Conservation (phyloP, 257 asterid genomes). For the Solanum megistacrolobum region DNA sequence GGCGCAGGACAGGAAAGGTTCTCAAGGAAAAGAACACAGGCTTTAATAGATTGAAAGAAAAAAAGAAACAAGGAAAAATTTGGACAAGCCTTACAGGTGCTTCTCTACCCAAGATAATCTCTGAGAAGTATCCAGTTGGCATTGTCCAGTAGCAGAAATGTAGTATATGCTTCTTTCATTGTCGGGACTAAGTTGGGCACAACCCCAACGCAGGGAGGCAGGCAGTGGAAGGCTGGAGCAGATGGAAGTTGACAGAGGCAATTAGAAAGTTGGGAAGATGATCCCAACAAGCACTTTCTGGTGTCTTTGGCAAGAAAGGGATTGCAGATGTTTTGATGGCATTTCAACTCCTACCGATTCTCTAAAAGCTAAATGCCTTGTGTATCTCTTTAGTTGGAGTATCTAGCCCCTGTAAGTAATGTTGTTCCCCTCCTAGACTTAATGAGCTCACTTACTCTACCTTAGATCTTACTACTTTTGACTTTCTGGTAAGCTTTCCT, state of each 20-base stretch:
- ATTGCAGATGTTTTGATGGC: not conserved
- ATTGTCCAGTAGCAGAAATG: not conserved
- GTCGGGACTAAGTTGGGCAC: not conserved
- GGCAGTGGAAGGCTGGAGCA: not conserved
- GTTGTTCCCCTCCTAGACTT: not conserved
- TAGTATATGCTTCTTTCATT: not conserved
- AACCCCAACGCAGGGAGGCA: not conserved
- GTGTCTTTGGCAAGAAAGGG: not conserved
- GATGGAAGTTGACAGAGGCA: not conserved
- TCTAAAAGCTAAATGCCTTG: not conserved
- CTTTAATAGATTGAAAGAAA: not conserved
- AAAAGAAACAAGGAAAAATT: not conserved
- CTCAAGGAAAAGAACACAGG: not conserved
- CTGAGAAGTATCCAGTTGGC: not conserved
- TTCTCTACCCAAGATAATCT: not conserved
- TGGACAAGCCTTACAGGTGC: not conserved
- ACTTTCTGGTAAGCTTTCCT: not conserved
- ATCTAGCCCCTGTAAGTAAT: not conserved
- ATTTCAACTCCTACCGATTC: not conserved
- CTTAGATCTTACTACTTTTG: not conserved
- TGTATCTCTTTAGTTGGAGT: not conserved
- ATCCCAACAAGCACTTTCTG: not conserved
- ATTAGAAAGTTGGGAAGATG: not conserved
- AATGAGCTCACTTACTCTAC: not conserved
- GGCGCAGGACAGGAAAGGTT: not conserved